phyloP scores from a whole-genome alignment of 805 yeast species.

The Cyberlindnera petersonii region DNA sequence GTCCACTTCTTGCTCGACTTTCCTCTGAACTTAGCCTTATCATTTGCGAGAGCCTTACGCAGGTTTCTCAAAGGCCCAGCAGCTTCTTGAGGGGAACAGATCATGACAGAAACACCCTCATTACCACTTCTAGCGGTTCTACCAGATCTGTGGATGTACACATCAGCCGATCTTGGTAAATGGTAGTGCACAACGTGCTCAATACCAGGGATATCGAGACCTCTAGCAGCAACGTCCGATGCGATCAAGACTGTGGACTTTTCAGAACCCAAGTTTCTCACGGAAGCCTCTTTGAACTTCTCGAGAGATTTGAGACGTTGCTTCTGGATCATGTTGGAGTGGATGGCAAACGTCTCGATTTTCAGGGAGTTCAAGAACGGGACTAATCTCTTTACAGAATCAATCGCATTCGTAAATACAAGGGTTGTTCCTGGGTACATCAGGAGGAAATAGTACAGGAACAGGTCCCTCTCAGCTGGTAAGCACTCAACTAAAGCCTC shows the following conservation, averaged over 20 bases:
- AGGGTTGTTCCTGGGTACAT: conserved; percentile 87
- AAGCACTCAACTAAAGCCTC: conserved; percentile 93
- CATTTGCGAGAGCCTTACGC: conserved; percentile 49
- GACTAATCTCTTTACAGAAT: conserved; percentile 81
- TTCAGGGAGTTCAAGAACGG: conserved; percentile 69
- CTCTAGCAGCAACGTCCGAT: conserved; percentile 98
- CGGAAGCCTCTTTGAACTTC: conserved; percentile 57
- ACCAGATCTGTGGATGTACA: conserved; percentile 93
- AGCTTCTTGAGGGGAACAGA: conserved; percentile 92
- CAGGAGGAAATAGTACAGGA: conserved; percentile 78
- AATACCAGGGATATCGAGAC: conserved; percentile 85
- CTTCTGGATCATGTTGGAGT: conserved; percentile 93
- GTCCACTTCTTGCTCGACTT: conserved; percentile 41
- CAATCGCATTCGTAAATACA: conserved; percentile 93
- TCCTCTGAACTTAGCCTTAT: conserved; percentile 27
- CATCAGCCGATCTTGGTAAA: conserved; percentile 89
- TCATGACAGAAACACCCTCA: conserved; percentile 92
- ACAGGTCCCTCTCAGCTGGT: conserved; percentile 83
- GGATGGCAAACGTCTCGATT: conserved; percentile 70
- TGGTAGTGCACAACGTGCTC: conserved; percentile 96
- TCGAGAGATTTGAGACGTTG: conserved; percentile 86
- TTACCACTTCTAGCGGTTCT: conserved; percentile 96
- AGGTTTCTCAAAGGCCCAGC: conserved; percentile 81
- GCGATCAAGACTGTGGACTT: conserved; percentile 73
- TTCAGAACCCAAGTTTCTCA: conserved; percentile 35